Evolutionary conservation across 2,329 filamentous ascomycete species (phyloP).

Genomic region (Tolypocladium tropicale): DNA sequence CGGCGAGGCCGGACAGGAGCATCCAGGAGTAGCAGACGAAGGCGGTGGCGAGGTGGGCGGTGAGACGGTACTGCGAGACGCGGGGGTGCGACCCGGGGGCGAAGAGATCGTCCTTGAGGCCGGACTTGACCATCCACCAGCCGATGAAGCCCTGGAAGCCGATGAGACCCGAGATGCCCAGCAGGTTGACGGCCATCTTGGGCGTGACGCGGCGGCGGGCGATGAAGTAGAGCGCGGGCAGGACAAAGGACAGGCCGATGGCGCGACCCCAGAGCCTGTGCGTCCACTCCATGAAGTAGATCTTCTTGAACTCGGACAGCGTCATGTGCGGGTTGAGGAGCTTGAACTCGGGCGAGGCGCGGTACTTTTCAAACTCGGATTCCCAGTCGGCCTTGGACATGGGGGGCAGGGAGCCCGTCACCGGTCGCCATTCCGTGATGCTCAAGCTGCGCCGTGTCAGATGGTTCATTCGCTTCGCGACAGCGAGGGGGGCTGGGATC

Average conservation of each 20-base stretch:
- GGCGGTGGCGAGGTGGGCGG: slow-evolving; percentile 79
- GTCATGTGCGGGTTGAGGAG: slow-evolving; percentile 90
- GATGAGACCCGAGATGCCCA: slow-evolving; percentile 79
- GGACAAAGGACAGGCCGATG: slow-evolving; percentile 79
- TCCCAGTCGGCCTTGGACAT: slow-evolving; percentile 76
- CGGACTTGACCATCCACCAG: slow-evolving; percentile 99
- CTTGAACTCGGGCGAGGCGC: slow-evolving; percentile 83
- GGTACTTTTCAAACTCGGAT: slow-evolving; percentile 86
- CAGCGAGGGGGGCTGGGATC: not conserved
- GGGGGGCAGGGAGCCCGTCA: slow-evolving; percentile 84
- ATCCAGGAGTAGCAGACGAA: slow-evolving; percentile 93
- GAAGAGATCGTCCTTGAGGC: slow-evolving; percentile 91
- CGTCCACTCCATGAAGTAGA: slow-evolving; percentile 99
- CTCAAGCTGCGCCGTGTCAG: slow-evolving; percentile 53
- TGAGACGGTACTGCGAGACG: slow-evolving; percentile 88
- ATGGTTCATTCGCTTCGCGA: not conserved
- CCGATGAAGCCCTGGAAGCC: slow-evolving; percentile 92
- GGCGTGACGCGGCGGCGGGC: slow-evolving; percentile 66
- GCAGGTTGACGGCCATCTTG: slow-evolving; percentile 66
- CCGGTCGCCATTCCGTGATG: slow-evolving; percentile 97
- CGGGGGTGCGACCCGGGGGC: slow-evolving; percentile 81
- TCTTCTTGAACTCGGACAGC: slow-evolving; percentile 90
- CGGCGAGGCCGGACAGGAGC: slow-evolving; percentile 77
- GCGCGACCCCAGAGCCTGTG: slow-evolving; percentile 91
- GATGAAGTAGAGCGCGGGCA: slow-evolving; percentile 84